A percentile compares a stretch with the other conserved stretches of the same genome.
Evolutionary conservation across 2,329 filamentous ascomycete species (phyloP).

Genomic region (Sporothrix protearum): DNA sequence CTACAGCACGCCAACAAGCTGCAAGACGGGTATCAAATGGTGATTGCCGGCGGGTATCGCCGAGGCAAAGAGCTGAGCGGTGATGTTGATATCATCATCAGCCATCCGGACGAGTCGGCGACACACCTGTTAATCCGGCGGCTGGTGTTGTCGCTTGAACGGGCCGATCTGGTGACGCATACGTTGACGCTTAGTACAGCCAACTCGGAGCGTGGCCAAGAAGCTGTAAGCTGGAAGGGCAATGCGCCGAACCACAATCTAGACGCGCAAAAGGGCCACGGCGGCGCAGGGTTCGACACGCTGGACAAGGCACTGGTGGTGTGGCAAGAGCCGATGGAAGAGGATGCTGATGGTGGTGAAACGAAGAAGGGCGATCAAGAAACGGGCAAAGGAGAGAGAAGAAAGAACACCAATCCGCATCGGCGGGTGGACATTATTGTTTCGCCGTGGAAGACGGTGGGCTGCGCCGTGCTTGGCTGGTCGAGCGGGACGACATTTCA

Average conservation of each 20-base stretch:
- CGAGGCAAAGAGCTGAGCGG: slow-evolving; percentile 70
- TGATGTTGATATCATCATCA: slow-evolving; percentile 83
- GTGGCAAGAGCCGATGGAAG: slow-evolving; percentile 67
- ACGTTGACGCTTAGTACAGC: slow-evolving; percentile 67
- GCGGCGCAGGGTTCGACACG: slow-evolving; percentile 68
- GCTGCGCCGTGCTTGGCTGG: slow-evolving; percentile 87
- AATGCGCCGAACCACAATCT: slow-evolving; percentile 31
- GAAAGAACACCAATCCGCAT: slow-evolving; percentile 66
- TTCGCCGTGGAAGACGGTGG: slow-evolving; percentile 80
- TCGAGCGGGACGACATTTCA: slow-evolving; percentile 85
- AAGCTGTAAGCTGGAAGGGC: slow-evolving; percentile 52
- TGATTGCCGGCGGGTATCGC: slow-evolving; percentile 75
- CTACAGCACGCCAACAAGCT: slow-evolving; percentile 64
- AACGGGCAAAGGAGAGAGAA: slow-evolving; percentile 28
- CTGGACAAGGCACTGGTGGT: slow-evolving; percentile 90
- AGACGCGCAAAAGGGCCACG: slow-evolving; percentile 5
- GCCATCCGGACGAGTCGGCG: slow-evolving; percentile 65
- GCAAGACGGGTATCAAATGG: slow-evolving; percentile 52
- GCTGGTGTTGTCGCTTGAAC: slow-evolving; percentile 69
- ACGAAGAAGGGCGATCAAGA: slow-evolving; percentile 28
- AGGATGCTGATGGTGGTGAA: slow-evolving; percentile 31
- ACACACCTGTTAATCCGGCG: slow-evolving; percentile 69
- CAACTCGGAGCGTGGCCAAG: slow-evolving; percentile 70
- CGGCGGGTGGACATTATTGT: slow-evolving; percentile 90
- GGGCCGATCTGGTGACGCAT: slow-evolving; percentile 71